Base-by-base conservation (phyloP, 345 rosid species). In the Gossypium ekmanianum region DNA sequence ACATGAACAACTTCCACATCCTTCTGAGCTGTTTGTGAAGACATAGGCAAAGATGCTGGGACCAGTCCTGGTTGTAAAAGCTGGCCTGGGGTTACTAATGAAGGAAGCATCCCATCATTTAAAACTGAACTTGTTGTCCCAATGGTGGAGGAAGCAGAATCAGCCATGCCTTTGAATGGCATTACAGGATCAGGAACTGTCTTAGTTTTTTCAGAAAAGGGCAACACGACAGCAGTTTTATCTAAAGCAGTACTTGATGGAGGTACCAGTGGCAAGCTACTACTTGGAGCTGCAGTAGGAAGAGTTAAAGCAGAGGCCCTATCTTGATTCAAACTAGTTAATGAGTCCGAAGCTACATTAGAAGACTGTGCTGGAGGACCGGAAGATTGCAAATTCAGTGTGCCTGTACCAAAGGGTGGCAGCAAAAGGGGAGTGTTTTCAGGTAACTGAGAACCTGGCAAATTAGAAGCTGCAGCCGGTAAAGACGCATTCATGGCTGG, bases 11-110 rank as follows among this genome's bases (percentile, higher is more conserved):
- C 81, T 74, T 84, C 77, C 29, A 81, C 81, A 68, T 81, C 79
- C 74, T 77, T 84, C 47, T 76, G 84, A 62, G 79, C 66, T 74
- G 74, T 24, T 62, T 81, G 83, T 56, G 77, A 67, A 81, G 82
- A 50, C 71, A 76, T 68, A 34, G 66, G 65, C 26, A 72, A 61
- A 22, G 79, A 65, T 43, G 75, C 70, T 48, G 73, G 34, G 4
- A 78, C 29, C 58, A 68, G 61, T 52, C 74, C 84, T 77, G 83
- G 68, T 74, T 79, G 84, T 58, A 79, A 61, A 29, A 84, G 76
- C 55, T 84, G 83, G 45, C 82, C 87, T 1, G 84, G 87, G 39
- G 84, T 84, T 18, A 84, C 79, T 71, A 84, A 74, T 39, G 86
- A 71, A 66, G 74, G 84, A n/a, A 61, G 51, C 22, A 61, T 29